These are phyloP conservation scores for Pleurotus cornucopiae DNA, from an alignment of 768 basidiomycete species.

Conservation along the genomic window DNA sequence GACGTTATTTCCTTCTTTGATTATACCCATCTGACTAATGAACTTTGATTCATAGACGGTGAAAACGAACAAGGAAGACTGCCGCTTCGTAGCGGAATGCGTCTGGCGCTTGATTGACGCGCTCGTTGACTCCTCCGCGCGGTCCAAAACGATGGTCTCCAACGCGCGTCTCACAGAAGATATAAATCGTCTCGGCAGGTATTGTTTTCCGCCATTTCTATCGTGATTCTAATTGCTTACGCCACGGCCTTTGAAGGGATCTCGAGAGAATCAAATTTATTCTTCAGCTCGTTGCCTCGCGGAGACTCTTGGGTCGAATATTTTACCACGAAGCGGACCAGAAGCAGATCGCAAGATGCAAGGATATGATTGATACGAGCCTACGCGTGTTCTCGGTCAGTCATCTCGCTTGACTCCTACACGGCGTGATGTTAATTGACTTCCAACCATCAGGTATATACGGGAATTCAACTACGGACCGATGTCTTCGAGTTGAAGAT, in stretches of 20 bases:
- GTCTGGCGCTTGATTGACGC: slow-evolving; percentile 8
- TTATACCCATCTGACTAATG: no score
- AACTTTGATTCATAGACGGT: background rate
- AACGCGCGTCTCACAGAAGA: background rate
- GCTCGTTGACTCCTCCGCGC: slow-evolving; percentile 5
- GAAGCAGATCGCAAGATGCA: slow-evolving; percentile 6
- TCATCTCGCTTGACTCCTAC: background rate
- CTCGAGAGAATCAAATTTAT: slow-evolving; percentile 4
- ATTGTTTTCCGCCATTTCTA: background rate
- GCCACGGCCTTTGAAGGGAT: background rate
- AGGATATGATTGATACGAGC: slow-evolving; percentile 8
- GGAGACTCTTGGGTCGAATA: background rate
- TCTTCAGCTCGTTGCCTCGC: slow-evolving; percentile 3
- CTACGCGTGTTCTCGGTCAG: slow-evolving; percentile 6
- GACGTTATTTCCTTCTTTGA: background rate
- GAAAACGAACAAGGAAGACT: slow-evolving; percentile 5
- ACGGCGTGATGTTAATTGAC: background rate
- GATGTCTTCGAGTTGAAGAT: slow-evolving; percentile 3
- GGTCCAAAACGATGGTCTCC: background rate
- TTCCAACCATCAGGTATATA: background rate
- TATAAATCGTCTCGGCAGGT: slow-evolving; percentile 4
- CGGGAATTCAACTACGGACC: slow-evolving; percentile 3
- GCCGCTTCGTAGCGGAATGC: slow-evolving; percentile 1
- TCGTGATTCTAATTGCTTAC: background rate
- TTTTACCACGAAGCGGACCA: slow-evolving; percentile 6